Percentiles rank a stretch among this genome's conserved stretches.
phyloP scores from a whole-genome alignment of 2,329 filamentous ascomycete genomes.

The Diaporthe destruens region DNA sequence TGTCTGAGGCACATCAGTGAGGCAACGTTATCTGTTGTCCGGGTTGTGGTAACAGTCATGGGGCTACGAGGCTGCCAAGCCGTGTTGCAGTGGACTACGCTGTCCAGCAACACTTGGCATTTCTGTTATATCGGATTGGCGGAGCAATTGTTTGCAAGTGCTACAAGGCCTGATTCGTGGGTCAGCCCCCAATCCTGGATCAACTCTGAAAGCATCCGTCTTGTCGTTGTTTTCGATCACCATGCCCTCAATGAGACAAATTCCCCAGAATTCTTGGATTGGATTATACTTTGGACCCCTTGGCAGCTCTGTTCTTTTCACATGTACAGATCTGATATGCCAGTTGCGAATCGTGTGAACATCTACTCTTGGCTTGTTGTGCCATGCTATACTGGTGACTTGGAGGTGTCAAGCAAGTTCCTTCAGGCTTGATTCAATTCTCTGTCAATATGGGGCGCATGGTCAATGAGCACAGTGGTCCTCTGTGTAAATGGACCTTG shows the following conservation, averaged over 20 bases:
- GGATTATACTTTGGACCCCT: not conserved
- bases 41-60: not conserved
- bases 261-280: not conserved
- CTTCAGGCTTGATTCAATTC: too few species aligned
- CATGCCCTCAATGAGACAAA: not conserved
- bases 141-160: not conserved
- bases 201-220: not conserved
- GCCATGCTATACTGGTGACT: not conserved
- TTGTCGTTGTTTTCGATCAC: not conserved
- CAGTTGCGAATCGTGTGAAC: too few species aligned
- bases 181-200: not conserved
- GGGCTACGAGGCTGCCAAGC: not conserved
- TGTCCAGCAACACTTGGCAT: not conserved
- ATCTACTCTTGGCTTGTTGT: not conserved
- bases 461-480: not conserved
- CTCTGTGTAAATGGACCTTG: not conserved
- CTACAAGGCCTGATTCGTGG: not conserved
- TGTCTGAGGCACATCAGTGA: too few species aligned
- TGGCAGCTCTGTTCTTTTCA: not conserved
- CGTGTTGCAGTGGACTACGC: too few species aligned
- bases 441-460: not conserved
- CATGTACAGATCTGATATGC: not conserved
- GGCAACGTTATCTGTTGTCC: not conserved
- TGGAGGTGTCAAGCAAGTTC: not conserved
- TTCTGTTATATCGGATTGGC: not conserved